Evolutionary conservation across 768 basidiomycete species (phyloP), one percentile per base, ranked within the genome.

Genomic region (Tephrocybe rancida): DNA sequence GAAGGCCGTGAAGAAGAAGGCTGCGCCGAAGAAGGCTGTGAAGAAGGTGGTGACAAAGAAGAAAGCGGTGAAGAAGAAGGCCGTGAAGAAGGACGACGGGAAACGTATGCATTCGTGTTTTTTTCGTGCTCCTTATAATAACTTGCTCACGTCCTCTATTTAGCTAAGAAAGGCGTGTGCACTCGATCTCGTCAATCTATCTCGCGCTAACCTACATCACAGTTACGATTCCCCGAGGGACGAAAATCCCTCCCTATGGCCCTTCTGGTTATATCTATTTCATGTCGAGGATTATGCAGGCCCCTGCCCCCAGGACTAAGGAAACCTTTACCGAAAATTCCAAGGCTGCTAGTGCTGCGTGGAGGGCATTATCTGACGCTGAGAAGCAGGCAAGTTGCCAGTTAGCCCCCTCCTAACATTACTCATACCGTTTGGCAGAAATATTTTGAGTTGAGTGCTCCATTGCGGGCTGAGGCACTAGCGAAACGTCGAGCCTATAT

Each of bases 311-410:
- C 21, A 46, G 38, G 5, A 47, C 10, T 9, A 3, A n/a, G 14
- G 39, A 50, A 18, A 21, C 19, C 14, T 41, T 64, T 14, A 0
- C 0, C 9, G n/a, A 14, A 8, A 30, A 6, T 16, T 3, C 21
- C 5, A 54, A 27, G n/a, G 48, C 48, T 9, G 22, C 14, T 19
- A 25, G 26, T 14, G 42, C n/a, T 30, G 47, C 54, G 3, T 78
- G 76, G 77, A 63, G 43, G 0, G 54, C 43, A 3, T 54, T 75
- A n/a, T 54, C 73, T 4, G 61, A 59, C 10, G 58, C 50, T 3
- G 70, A 78, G 52, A 77, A 69, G 47, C 60, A 75, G 59, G 76
- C 74, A 29, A 21, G 65, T 50, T 21, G 52, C 11, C 3, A n/a
- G 25, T 32, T 30, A 24, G 38, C n/a, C 14, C 2, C 8, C 22